Percentiles rank a stretch among this genome's conserved stretches.
Conservation (phyloP, 2,329 filamentous ascomycete genomes). For the Arthrinium phaeospermum region DNA sequence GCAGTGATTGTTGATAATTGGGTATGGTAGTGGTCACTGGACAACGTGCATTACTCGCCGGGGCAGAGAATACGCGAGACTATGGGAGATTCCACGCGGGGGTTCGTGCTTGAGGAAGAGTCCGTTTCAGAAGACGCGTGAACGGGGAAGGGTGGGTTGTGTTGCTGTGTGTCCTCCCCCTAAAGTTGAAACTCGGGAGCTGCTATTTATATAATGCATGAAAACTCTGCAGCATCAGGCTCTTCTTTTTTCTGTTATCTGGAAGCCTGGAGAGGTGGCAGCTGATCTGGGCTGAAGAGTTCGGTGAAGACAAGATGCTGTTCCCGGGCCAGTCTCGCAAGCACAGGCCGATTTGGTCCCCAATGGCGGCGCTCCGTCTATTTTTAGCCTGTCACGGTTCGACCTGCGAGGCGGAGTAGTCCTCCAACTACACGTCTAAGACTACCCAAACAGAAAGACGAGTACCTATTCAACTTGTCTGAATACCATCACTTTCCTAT, state of each 20-base stretch:
- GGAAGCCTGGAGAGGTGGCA: slow-evolving; percentile 5
- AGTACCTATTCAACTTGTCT: not conserved
- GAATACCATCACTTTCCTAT: not conserved
- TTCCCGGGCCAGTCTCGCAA: not conserved
- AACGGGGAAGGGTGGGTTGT: not conserved
- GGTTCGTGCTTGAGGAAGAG: not conserved
- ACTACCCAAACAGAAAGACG: not conserved
- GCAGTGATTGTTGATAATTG: not conserved
- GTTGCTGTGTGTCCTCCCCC: not conserved
- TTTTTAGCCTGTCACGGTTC: slow-evolving; percentile 15
- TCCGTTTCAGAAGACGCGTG: slow-evolving; percentile 15
- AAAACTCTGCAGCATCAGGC: slow-evolving; percentile 5
- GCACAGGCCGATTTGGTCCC: not conserved
- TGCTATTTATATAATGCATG: slow-evolving; percentile 19
- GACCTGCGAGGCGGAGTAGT: not conserved
- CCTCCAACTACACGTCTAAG: not conserved
- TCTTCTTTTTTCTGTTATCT: not conserved
- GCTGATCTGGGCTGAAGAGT: not conserved
- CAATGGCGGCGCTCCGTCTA: not conserved
- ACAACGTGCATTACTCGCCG: slow-evolving; percentile 2
- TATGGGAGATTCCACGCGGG: not conserved
- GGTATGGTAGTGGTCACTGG: not conserved
- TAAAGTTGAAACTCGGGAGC: slow-evolving; percentile 8
- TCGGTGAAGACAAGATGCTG: not conserved
- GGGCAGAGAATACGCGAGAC: not conserved